These are phyloP conservation scores for Aspergillus egyptiacus DNA, from an alignment of 495 filamentous ascomycete genomes.

Conservation along the genomic window DNA sequence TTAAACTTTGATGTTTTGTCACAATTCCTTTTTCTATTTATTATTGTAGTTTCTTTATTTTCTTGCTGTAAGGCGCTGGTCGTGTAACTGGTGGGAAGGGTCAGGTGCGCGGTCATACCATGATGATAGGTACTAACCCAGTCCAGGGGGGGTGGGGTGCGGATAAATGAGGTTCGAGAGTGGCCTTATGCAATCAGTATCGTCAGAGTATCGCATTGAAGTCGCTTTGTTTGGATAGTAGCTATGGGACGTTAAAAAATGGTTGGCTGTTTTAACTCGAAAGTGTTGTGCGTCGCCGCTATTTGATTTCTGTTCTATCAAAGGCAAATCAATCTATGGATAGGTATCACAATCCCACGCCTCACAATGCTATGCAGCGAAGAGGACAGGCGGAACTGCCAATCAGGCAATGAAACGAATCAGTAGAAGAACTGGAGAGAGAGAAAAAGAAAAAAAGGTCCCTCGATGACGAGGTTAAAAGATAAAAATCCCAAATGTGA, in stretches of 20 bases:
- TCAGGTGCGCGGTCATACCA: conserved; percentile 7
- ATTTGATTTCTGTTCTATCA: neutral
- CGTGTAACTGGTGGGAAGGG: too few relatives aligned
- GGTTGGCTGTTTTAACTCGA: neutral
- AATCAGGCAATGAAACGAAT: conserved; percentile 3
- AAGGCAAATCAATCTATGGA: conserved; percentile 4
- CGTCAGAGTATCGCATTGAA: neutral
- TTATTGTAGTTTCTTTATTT: too few relatives aligned
- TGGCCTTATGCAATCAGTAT: neutral
- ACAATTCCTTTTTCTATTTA: too few relatives aligned
- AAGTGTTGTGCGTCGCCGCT: neutral
- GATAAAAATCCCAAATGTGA: neutral
- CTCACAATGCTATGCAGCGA: conserved; percentile 7
- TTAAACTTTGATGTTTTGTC: too few relatives aligned
- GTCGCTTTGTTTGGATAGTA: neutral
- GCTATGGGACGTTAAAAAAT: neutral
- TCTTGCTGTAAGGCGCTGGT: too few relatives aligned
- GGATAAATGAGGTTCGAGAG: neutral
- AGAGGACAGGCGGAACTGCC: neutral
- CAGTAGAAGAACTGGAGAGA: neutral
- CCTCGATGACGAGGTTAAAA: neutral
- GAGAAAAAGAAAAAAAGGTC: neutral
- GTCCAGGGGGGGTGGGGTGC: too few relatives aligned
- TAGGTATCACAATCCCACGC: conserved; percentile 3
- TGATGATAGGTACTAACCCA: too few relatives aligned